Conservation (phyloP, 805 yeast genomes). For the Cyberlindnera japonica region DNA sequence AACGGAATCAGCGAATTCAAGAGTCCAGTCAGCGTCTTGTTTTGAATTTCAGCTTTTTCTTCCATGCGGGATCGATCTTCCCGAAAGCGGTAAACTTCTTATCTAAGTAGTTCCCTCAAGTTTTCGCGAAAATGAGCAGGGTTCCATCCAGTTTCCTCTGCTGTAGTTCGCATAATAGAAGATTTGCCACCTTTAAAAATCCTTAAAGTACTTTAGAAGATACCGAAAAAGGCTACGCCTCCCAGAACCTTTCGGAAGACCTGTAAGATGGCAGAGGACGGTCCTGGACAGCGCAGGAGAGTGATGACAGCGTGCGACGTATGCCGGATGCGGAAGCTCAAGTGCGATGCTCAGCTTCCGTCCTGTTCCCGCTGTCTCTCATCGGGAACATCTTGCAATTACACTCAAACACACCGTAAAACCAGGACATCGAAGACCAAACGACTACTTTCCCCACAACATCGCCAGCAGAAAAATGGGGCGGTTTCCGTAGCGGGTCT, state of each 20-base stretch:
- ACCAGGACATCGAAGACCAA: neutral
- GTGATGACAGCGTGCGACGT: slow-evolving; percentile 42
- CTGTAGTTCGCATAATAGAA: too few species aligned
- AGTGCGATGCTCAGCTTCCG: slow-evolving; percentile 78
- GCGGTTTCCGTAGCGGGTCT: slow-evolving; percentile 11
- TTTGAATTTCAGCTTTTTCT: slow-evolving; percentile 1
- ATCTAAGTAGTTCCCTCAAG: too few species aligned
- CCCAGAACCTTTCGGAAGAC: too few species aligned
- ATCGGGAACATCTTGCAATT: slow-evolving; percentile 43
- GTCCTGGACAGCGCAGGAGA: slow-evolving; percentile 32
- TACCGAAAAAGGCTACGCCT: neutral
- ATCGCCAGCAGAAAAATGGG: too few species aligned
- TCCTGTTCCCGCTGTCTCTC: slow-evolving; percentile 74
- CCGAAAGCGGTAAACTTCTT: too few species aligned
- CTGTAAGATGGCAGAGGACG: slow-evolving; percentile 4
- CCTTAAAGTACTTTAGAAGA: too few species aligned
- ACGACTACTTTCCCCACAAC: neutral
- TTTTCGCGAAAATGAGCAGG: too few species aligned
- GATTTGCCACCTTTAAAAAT: too few species aligned
- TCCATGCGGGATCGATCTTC: too few species aligned
- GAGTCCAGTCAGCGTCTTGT: neutral
- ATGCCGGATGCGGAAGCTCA: slow-evolving; percentile 67
- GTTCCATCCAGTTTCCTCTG: too few species aligned
- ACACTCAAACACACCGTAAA: slow-evolving; percentile 14
- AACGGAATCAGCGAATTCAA: neutral